Evolutionary conservation across 2,329 filamentous ascomycete genomes (phyloP).

Genomic region (Zalaria obscura): DNA sequence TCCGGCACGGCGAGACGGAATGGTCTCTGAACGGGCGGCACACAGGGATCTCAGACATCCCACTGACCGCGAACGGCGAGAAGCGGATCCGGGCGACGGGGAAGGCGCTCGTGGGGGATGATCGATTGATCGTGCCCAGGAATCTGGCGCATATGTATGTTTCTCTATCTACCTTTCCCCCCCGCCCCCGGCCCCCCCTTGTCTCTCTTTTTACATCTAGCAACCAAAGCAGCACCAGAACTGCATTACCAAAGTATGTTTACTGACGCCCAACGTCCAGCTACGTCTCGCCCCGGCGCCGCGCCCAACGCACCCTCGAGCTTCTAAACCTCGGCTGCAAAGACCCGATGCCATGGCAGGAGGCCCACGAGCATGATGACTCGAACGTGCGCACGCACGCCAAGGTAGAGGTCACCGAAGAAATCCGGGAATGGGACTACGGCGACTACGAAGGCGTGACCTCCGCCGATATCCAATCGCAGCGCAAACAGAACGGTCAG

Average conservation of each 20-base stretch:
- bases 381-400: conserved; percentile 22
- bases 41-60: conserved; percentile 75
- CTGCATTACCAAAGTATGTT: conserved; percentile 1
- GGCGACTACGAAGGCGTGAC: conserved; percentile 47
- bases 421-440: conserved; percentile 48
- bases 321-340: conserved; percentile 61
- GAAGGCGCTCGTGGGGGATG: conserved; percentile 66
- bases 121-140: conserved; percentile 70
- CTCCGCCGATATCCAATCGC: conserved; percentile 33
- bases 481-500: conserved; percentile 30
- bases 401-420: conserved; percentile 34
- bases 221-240: neutral
- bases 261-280: conserved; percentile 17
- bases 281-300: conserved; percentile 74
- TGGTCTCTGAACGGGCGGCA: conserved; percentile 76
- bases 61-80: conserved; percentile 63
- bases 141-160: conserved; percentile 71
- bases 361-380: conserved; percentile 9
- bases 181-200: conserved; percentile 1
- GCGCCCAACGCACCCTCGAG: conserved; percentile 82
- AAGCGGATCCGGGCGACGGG: conserved; percentile 49
- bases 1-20: conserved; percentile 85
- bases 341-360: conserved; percentile 58
- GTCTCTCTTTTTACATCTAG: neutral
- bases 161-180: neutral